Evolutionary conservation across 768 basidiomycete genomes (phyloP), one percentile per base, ranked within the genome.

Genomic region (Lactarius quietus): DNA sequence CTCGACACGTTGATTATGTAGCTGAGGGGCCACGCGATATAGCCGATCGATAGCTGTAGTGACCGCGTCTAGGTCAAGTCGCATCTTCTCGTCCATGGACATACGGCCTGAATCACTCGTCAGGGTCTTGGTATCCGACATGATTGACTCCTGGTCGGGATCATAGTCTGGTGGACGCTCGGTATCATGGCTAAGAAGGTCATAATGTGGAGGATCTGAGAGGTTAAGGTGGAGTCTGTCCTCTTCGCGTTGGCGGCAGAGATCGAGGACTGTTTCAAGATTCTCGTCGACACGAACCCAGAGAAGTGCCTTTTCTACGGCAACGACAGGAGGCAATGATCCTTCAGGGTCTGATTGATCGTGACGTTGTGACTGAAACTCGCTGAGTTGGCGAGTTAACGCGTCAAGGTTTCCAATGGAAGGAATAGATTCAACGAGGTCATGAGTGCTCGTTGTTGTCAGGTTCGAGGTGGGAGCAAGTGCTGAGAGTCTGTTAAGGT

Each of bases 1-100:
- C 74, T 95, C 95, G n/a, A 92, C 93, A 1, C 97, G 86, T 75
- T 99, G 96, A 73, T 95, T 89, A 65, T 89, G 85, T 48, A 98
- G 76, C 74, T 96, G 95, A 1, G 96, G 95, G 0, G 93, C 86
- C 35, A 89, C 90, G 9, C 84, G 75, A 74, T 97, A 93, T 14
- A 98, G 78, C 41, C 94, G 81, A 73, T 96, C 95, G 70, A 99
- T 95, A 35, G 97, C 95, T 74, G 84, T 83, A 0, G 92, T 85
- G 53, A 98, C 86, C 14, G 83, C 81, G 69, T 97, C 94, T 23
- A 98, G 80, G 74, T 98, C 96, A 72, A 90, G 76, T 58, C 85
- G 78, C 85, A 88, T 90, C 79, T 95, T 95, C 75, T 94, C 93
- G 74, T 83, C 85, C 20, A 59, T 66, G 61, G 70, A 66, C n/a